Conservation (phyloP, 1,284 basidiomycete genomes). For the Moesziomyces sp. region DNA sequence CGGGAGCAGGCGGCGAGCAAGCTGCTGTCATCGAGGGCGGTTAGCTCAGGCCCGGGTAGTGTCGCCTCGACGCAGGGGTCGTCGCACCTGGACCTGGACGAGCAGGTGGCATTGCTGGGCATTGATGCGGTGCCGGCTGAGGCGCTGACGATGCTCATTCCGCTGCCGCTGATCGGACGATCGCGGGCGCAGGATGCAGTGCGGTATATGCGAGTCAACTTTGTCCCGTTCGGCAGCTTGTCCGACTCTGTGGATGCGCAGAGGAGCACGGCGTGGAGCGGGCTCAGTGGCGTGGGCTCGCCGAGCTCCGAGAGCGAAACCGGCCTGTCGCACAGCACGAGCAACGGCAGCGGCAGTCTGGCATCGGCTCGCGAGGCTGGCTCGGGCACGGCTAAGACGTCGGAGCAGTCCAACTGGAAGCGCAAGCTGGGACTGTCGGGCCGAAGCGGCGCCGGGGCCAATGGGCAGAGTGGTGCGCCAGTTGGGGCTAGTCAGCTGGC, state of each 20-base stretch:
- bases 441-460: slow-evolving; percentile 1
- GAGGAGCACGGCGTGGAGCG: background rate
- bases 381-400: slow-evolving; percentile 5
- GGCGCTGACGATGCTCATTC: slow-evolving; percentile 59
- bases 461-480: background rate
- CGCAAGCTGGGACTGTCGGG: slow-evolving; percentile 35
- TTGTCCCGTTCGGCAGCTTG: slow-evolving; percentile 43
- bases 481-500: background rate
- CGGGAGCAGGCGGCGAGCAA: slow-evolving; percentile 14
- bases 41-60: background rate
- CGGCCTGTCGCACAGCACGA: slow-evolving; percentile 19
- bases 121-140: slow-evolving; percentile 41
- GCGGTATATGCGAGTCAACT: slow-evolving; percentile 51
- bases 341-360: slow-evolving; percentile 17
- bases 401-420: slow-evolving; percentile 35
- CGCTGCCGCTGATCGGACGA: slow-evolving; percentile 47
- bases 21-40: background rate
- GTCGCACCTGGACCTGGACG: slow-evolving; percentile 28
- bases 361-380: slow-evolving; percentile 11
- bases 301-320: slow-evolving; percentile 10
- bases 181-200: slow-evolving; percentile 17
- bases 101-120: slow-evolving; percentile 40
- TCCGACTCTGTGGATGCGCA: slow-evolving; percentile 7
- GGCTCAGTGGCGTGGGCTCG: slow-evolving; percentile 8
- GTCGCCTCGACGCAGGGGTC: background rate